A percentile compares a stretch with the other conserved stretches of the same genome.
Evolutionary conservation across 2,329 filamentous ascomycete genomes (phyloP).

Genomic region (Blastomyces silverae): DNA sequence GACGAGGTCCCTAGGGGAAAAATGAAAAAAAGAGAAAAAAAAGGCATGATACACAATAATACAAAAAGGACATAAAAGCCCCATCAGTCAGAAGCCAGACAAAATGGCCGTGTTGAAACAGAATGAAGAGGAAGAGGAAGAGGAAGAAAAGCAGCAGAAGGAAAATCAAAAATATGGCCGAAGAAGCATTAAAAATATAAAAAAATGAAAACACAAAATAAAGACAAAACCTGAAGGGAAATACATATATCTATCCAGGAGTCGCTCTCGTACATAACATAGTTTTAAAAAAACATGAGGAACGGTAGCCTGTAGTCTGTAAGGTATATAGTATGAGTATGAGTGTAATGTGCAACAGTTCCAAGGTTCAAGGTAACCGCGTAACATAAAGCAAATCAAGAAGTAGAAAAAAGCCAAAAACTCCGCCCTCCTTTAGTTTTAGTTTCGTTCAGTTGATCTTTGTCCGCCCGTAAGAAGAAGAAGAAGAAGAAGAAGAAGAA

Average conservation of each 20-base stretch:
- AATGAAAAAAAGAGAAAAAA: neutral
- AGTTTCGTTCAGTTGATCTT: neutral
- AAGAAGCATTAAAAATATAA: neutral
- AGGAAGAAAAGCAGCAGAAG: neutral
- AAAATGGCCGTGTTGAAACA: neutral
- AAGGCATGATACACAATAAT: neutral
- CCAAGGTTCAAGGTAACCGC: too few relatives aligned
- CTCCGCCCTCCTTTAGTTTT: neutral
- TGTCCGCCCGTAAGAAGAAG: neutral
- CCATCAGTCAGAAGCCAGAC: neutral
- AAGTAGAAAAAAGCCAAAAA: neutral
- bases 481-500: neutral
- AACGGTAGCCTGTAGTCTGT: too few relatives aligned
- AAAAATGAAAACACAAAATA: neutral
- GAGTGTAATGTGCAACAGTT: neutral
- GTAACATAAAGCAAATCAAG: neutral
- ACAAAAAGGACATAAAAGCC: neutral
- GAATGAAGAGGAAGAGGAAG: neutral
- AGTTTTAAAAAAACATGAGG: too few relatives aligned
- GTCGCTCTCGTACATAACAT: neutral
- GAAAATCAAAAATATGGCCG: neutral
- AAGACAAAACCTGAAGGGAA: neutral
- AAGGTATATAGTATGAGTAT: neutral
- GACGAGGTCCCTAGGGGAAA: neutral
- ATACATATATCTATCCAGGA: neutral